Conservation (phyloP, 805 yeast genomes). For the Yamadazyma tumulicola region DNA sequence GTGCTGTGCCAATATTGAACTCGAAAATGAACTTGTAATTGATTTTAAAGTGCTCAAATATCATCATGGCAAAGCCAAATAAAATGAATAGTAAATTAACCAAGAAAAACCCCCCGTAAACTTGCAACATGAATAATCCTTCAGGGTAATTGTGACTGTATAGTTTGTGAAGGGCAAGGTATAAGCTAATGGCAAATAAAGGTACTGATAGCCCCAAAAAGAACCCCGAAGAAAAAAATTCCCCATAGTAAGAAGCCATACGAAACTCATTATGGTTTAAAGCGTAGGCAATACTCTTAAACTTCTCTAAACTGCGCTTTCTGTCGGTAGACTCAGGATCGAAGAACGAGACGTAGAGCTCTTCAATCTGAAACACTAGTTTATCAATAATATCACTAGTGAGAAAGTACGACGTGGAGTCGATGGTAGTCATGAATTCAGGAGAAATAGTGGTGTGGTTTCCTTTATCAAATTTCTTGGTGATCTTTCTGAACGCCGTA, state of each 20-base stretch:
- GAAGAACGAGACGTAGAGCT: conserved; percentile 59
- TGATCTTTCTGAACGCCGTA: conserved; percentile 84
- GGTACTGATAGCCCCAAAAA: conserved; percentile 71
- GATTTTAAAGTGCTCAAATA: conserved; percentile 73
- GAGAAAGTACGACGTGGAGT: conserved; percentile 49
- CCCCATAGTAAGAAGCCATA: conserved; percentile 31
- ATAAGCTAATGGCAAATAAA: conserved; percentile 57
- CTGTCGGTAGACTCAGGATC: conserved; percentile 52
- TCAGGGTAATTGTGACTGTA: conserved; percentile 44
- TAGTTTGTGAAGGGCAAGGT: conserved; percentile 44
- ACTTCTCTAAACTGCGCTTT: conserved; percentile 67
- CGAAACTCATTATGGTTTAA: conserved; percentile 27
- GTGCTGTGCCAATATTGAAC: conserved; percentile 63
- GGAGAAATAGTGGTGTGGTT: conserved; percentile 42
- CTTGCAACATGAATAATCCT: conserved; percentile 64
- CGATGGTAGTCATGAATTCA: conserved; percentile 55
- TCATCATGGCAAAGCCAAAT: conserved; percentile 64
- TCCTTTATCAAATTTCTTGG: conserved; percentile 87
- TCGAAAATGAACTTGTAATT: conserved; percentile 93
- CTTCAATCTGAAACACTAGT: conserved; percentile 60
- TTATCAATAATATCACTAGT: conserved; percentile 67
- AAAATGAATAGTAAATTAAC: conserved; percentile 56
- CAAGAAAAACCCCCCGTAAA: conserved; percentile 90
- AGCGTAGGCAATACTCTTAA: conserved; percentile 44
- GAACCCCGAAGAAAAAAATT: conserved; percentile 62